phyloP scores from a whole-genome alignment of 2,329 filamentous ascomycete genomes.

The Ceratocystis ficicola region DNA sequence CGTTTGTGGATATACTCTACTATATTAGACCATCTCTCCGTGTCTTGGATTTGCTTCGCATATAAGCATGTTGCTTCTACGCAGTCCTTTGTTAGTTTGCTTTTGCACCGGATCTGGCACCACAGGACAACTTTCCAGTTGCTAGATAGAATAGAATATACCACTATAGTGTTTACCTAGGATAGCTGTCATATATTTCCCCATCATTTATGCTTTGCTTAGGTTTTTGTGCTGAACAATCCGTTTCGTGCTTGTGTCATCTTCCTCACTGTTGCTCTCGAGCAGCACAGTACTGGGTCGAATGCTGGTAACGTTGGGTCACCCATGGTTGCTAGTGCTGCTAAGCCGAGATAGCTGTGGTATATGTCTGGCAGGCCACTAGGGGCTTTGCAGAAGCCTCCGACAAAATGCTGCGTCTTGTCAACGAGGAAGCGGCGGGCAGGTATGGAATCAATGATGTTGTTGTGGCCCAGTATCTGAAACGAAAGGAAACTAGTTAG shows the following conservation, averaged over 20 bases:
- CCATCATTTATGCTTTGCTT: too few species aligned
- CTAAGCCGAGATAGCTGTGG: slow-evolving; percentile 79
- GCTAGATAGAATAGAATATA: slow-evolving; percentile 18
- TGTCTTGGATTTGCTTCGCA: background rate
- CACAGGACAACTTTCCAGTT: background rate
- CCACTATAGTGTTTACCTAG: slow-evolving; percentile 5
- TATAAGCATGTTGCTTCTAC: background rate
- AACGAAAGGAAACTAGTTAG: slow-evolving; percentile 9
- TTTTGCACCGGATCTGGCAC: background rate
- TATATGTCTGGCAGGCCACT: slow-evolving; percentile 65
- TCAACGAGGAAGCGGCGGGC: slow-evolving; percentile 64
- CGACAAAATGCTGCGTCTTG: slow-evolving; percentile 75
- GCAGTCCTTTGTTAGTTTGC: background rate
- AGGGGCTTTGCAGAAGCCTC: slow-evolving; percentile 65
- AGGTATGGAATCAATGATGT: slow-evolving; percentile 46
- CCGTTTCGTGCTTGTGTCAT: slow-evolving; percentile 37
- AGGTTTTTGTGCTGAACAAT: background rate
- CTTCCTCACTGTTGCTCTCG: slow-evolving; percentile 42
- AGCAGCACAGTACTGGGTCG: slow-evolving; percentile 67
- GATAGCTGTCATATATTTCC: too few species aligned
- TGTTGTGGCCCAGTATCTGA: slow-evolving; percentile 45
- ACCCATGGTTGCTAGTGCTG: slow-evolving; percentile 60
- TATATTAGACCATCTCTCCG: slow-evolving; percentile 1
- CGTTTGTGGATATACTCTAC: slow-evolving; percentile 9
- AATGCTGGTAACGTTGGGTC: slow-evolving; percentile 57